Conservation (phyloP, 257 asterid species). For the Haberlea rhodopensis region DNA sequence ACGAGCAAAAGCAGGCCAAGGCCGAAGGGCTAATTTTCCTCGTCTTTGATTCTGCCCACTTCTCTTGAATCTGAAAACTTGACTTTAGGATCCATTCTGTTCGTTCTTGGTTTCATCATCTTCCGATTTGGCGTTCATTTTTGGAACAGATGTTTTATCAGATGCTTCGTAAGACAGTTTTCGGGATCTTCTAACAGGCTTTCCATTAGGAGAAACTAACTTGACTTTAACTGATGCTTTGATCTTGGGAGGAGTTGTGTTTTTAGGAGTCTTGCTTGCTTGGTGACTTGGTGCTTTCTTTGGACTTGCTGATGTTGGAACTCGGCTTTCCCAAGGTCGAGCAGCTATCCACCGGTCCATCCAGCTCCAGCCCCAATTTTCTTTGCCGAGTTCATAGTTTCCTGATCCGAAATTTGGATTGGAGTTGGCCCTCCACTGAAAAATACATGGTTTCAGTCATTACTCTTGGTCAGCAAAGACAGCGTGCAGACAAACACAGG, state of each 20-base stretch:
- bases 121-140: conserved; percentile 36
- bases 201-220: conserved; percentile 52
- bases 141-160: conserved; percentile 37
- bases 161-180: conserved; percentile 47
- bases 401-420: conserved; percentile 49
- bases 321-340: conserved; percentile 94
- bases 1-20: not conserved
- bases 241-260: conserved; percentile 36
- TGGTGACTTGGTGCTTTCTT: conserved; percentile 37
- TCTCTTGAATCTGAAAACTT: conserved; percentile 7
- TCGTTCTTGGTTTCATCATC: conserved; percentile 32
- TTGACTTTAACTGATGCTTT: conserved; percentile 42
- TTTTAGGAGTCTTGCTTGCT: conserved; percentile 41
- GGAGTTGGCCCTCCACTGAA: conserved; percentile 86
- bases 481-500: not conserved
- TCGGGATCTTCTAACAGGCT: conserved; percentile 42
- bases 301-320: conserved; percentile 46
- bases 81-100: conserved; percentile 30
- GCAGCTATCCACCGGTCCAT: conserved; percentile 94
- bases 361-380: conserved; percentile 99
- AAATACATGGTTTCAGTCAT: conserved; percentile 9
- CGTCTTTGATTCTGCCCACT: conserved; percentile 13
- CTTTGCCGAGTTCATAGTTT: conserved; percentile 52
- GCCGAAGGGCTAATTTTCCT: conserved; percentile 2
- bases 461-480: not conserved